Percentiles rank a stretch among this genome's conserved stretches.
Conservation (phyloP, 495 filamentous ascomycete species). For the Letharia lupina region DNA sequence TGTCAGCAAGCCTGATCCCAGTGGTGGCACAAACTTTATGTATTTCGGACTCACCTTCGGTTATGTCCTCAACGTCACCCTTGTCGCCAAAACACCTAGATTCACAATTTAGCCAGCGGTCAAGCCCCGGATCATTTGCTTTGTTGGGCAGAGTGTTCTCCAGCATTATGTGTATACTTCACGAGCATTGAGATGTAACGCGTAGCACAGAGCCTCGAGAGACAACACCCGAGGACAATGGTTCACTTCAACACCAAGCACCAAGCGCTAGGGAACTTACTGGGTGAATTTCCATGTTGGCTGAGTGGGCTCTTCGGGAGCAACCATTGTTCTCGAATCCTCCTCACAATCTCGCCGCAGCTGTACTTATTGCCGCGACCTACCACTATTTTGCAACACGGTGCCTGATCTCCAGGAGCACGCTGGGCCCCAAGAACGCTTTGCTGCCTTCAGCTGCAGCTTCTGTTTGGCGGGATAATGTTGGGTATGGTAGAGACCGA, state of each 20-base stretch:
- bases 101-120: conserved; percentile 22
- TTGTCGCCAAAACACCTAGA: conserved; percentile 97
- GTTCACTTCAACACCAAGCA: not conserved
- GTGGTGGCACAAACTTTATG: not conserved
- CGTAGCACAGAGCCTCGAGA: not conserved
- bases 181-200: not conserved
- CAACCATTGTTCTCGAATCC: conserved; percentile 69
- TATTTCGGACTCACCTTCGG: conserved; percentile 64
- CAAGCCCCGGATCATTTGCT: not conserved
- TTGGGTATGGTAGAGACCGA: not conserved
- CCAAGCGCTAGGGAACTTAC: conserved; percentile 53
- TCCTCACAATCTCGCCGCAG: conserved; percentile 21
- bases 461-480: not conserved
- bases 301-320: conserved; percentile 73
- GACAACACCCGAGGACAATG: not conserved
- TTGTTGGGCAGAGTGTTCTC: conserved; percentile 2
- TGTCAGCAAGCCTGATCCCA: conserved; percentile 7
- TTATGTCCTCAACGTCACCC: conserved; percentile 98
- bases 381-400: not conserved
- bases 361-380: conserved; percentile 2
- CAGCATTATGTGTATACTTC: not conserved
- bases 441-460: not conserved
- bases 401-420: not conserved
- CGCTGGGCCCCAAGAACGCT: not conserved
- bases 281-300: conserved; percentile 99